Evolutionary conservation across 1,139 yeast genomes (phyloP), one percentile per base, ranked within the genome.

Genomic region (Pichia sp.): DNA sequence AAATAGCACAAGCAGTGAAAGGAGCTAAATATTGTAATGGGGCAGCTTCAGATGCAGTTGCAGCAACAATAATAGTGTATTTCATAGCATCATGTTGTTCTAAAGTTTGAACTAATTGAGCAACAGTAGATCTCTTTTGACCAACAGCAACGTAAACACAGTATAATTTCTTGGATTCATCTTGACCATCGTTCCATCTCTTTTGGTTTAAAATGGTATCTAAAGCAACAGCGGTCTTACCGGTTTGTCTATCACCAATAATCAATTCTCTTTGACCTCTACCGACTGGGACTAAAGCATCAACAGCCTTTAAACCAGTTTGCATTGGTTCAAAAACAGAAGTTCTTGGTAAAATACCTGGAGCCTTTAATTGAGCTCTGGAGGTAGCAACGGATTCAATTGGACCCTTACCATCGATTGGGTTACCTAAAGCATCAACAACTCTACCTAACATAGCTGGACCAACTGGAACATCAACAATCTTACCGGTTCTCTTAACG

Each of bases 221-320:
- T 64, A 92, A 72, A 63, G 97, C 98, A 64, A 92, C 96, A 58
- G 97, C 97, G 67, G 98, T 92, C 81, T 92, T 92, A 85, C 98
- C 98, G 64, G 98, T 92, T 79, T 92, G 98, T 82, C 98, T 92
- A 74, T 92, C 98, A 84, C 98, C 98, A 69, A 92, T 92, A 68
- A 92, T 92, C 85, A 92, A 79, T 79, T 92, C 98, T 86, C 98
- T 94, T 79, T 92, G 98, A 71, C 98, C 98, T 85, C 98, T 94
- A 69, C 98, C 98, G 65, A 92, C 75, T 73, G 98, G 98, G 72
- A 92, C 99, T 67, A 92, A 84, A 67, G 98, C 95, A 70, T 92
- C 99, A 64, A 92, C 97, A 55, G 97, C 84, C 81, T 94, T 92
- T 68, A 92, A 85, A 83, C 98, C 99, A 65, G 98, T 90, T 79